phyloP scores from a whole-genome alignment of 495 filamentous ascomycete species.

The Lindgomyces ingoldianus region DNA sequence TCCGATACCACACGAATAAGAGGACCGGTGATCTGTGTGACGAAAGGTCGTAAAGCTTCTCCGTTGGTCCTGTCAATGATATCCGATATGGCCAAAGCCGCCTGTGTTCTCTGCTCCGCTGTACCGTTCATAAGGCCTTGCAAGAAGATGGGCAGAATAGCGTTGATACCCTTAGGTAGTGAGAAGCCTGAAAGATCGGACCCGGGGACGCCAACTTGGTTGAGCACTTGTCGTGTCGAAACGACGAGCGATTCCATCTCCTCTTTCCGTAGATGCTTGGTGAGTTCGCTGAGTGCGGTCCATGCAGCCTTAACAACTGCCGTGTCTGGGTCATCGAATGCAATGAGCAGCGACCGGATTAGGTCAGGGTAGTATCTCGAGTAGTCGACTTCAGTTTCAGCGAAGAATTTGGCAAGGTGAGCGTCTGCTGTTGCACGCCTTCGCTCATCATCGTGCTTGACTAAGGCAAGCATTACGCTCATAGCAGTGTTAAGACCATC shows the following conservation, averaged over 20 bases:
- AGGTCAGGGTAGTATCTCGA: constrained; percentile 94
- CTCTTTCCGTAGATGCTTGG: constrained; percentile 87
- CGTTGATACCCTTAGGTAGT: constrained; percentile 95
- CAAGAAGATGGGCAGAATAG: constrained; percentile 93
- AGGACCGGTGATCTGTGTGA: constrained; percentile 96
- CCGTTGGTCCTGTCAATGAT: constrained; percentile 87
- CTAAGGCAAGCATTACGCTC: constrained; percentile 81
- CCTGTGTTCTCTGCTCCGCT: constrained; percentile 83
- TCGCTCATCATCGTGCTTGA: constrained; percentile 89
- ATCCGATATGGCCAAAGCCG: constrained; percentile 91
- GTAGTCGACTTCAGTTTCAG: constrained; percentile 77
- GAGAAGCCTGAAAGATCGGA: constrained; percentile 84
- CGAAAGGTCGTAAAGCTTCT: constrained; percentile 84
- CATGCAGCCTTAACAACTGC: constrained; percentile 91
- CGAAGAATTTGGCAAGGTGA: constrained; percentile 88
- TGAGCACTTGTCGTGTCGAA: constrained; percentile 79
- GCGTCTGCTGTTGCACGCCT: constrained; percentile 74
- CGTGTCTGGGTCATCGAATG: constrained; percentile 82
- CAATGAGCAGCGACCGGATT: constrained; percentile 82
- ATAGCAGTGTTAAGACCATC: constrained; percentile 94
- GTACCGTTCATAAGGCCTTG: constrained; percentile 97
- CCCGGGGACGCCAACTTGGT: constrained; percentile 85
- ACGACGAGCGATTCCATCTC: constrained; percentile 95
- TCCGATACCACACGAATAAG: constrained; percentile 97
- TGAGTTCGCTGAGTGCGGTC: constrained; percentile 84